Conservation (phyloP, 2,329 filamentous ascomycete species). For the Venturia effusa region DNA sequence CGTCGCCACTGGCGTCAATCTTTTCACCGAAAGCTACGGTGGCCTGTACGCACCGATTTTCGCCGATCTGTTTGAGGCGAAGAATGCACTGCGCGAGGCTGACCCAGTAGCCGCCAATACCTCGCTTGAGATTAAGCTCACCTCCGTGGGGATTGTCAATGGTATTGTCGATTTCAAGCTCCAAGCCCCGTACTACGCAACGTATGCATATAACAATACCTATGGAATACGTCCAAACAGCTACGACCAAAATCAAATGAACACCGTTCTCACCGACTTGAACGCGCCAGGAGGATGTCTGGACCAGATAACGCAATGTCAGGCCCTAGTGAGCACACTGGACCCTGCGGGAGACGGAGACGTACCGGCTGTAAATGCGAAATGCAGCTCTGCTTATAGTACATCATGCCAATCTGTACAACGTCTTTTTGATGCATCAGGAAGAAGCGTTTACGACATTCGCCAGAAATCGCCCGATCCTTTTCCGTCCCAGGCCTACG, state of each 20-base stretch:
- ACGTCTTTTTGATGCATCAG: constrained; percentile 8
- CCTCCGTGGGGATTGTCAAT: constrained; percentile 59
- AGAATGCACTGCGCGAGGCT: constrained; percentile 47
- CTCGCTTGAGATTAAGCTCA: constrained; percentile 49
- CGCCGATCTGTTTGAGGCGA: constrained; percentile 45
- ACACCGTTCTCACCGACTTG: constrained; percentile 36
- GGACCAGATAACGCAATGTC: constrained; percentile 29
- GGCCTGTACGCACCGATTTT: constrained; percentile 61
- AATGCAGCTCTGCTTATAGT: constrained; percentile 18
- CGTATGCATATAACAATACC: constrained; percentile 52
- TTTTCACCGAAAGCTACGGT: constrained; percentile 61
- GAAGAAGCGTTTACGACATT: constrained; percentile 36
- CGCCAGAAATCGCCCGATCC: constrained; percentile 25
- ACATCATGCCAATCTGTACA: constrained; percentile 5
- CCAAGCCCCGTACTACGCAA: constrained; percentile 47
- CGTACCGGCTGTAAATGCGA: constrained; percentile 21
- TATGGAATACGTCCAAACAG: constrained; percentile 47
- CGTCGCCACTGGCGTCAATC: constrained; percentile 45
- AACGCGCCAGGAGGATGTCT: constrained; percentile 41
- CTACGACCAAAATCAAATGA: constrained; percentile 41
- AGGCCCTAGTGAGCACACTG: constrained; percentile 17
- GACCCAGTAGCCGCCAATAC: constrained; percentile 38
- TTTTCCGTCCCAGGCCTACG: constrained; percentile 32
- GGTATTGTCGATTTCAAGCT: constrained; percentile 56
- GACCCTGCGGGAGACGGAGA: constrained; percentile 27